A percentile compares a stretch with the other conserved stretches of the same genome.
Conservation (phyloP, 2,329 filamentous ascomycete species). For the Cladosporium oxysporum region DNA sequence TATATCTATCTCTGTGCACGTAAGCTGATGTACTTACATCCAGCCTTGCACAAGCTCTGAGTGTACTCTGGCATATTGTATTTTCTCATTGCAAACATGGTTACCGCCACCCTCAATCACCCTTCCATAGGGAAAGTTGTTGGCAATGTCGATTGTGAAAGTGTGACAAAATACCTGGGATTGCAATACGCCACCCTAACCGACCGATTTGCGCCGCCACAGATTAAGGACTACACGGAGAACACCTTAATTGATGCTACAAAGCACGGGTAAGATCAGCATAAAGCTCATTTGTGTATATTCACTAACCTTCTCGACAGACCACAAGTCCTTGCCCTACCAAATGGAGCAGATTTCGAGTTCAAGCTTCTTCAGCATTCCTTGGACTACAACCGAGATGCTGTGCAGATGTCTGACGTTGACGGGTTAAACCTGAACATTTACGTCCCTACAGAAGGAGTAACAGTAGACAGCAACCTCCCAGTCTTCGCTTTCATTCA, state of each 20-base stretch:
- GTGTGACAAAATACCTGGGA: conserved; percentile 40
- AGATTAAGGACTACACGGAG: conserved; percentile 34
- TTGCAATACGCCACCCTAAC: conserved; percentile 42
- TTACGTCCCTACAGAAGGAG: conserved; percentile 42
- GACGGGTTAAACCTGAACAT: conserved; percentile 58
- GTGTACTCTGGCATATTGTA: neutral
- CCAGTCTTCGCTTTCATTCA: conserved; percentile 58
- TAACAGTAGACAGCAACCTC: conserved; percentile 28
- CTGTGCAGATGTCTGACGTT: conserved; percentile 42
- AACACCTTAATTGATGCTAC: conserved; percentile 35
- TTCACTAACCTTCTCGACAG: conserved; percentile 25
- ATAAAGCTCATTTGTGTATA: neutral
- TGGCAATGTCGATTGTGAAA: conserved; percentile 25
- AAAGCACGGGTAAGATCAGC: conserved; percentile 37
- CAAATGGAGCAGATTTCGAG: conserved; percentile 48
- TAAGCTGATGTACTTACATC: neutral
- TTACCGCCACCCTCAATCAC: conserved; percentile 20
- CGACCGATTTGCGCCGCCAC: conserved; percentile 40
- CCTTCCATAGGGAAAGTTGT: conserved; percentile 30
- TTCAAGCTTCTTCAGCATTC: conserved; percentile 52
- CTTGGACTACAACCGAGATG: conserved; percentile 41
- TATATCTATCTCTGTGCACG: neutral
- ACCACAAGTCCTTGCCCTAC: conserved; percentile 43
- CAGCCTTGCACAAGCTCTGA: neutral
- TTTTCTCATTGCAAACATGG: neutral